Percentiles rank a stretch among this genome's conserved stretches.
phyloP scores from a whole-genome alignment of 2,329 filamentous ascomycete species.

The Cercospora berteroae region DNA sequence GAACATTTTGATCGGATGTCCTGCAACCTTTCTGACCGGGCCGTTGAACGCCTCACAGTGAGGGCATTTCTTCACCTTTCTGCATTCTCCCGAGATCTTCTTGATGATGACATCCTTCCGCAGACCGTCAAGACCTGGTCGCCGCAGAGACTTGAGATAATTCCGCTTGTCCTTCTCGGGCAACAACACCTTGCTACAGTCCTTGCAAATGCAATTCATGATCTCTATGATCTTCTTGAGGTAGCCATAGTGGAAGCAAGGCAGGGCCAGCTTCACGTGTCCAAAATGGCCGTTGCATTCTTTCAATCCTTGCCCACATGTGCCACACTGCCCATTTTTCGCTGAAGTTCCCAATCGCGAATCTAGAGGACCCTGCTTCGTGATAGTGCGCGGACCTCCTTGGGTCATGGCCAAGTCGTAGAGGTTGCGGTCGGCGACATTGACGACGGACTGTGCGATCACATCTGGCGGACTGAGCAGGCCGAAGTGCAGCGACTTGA shows the following conservation, averaged over 20 bases:
- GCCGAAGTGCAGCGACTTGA: constrained; percentile 91
- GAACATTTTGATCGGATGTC: constrained; percentile 80
- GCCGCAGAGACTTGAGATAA: constrained; percentile 76
- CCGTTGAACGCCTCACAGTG: constrained; percentile 82
- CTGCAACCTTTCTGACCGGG: constrained; percentile 82
- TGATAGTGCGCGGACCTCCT: constrained; percentile 63
- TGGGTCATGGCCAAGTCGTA: constrained; percentile 71
- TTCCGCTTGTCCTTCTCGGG: constrained; percentile 73
- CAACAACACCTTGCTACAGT: constrained; percentile 81
- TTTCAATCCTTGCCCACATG: constrained; percentile 76
- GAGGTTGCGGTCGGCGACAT: constrained; percentile 89
- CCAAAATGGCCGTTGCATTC: constrained; percentile 95
- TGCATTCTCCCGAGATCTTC: constrained; percentile 82
- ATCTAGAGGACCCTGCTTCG: constrained; percentile 82
- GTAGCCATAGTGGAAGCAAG: constrained; percentile 94
- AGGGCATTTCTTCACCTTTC: constrained; percentile 79
- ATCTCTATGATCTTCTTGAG: constrained; percentile 90
- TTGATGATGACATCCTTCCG: constrained; percentile 81
- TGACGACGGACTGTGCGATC: constrained; percentile 88
- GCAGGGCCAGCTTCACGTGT: constrained; percentile 83
- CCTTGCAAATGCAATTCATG: constrained; percentile 92
- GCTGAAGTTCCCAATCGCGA: constrained; percentile 83
- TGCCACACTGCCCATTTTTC: constrained; percentile 75
- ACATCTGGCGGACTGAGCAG: constrained; percentile 86
- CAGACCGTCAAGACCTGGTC: constrained; percentile 81